A percentile compares a stretch with the other conserved stretches of the same genome.
These are phyloP conservation scores for Dothideomycetes sp. DNA, from an alignment of 2,329 filamentous ascomycete species.

Conservation along the genomic window DNA sequence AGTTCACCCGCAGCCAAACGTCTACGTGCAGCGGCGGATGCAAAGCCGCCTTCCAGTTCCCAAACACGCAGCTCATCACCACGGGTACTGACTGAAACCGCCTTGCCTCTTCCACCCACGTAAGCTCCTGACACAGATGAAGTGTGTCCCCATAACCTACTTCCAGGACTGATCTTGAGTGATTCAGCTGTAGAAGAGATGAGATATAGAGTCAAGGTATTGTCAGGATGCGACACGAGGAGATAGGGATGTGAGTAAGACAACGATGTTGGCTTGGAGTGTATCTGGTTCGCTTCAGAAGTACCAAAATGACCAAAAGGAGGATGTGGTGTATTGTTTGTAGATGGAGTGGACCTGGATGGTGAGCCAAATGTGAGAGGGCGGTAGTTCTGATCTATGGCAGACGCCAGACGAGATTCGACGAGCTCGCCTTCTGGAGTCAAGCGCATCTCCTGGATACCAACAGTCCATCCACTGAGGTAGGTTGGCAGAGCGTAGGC, in stretches of 20 bases:
- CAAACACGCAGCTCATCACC: slow-evolving; percentile 66
- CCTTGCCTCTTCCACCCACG: slow-evolving; percentile 75
- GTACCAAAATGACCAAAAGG: slow-evolving; percentile 11
- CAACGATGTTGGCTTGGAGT: slow-evolving; percentile 38
- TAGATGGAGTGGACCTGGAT: slow-evolving; percentile 17
- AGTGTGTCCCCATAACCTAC: slow-evolving; percentile 82
- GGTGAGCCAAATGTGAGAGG: slow-evolving; percentile 25
- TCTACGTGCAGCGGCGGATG: slow-evolving; percentile 35
- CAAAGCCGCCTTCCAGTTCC: slow-evolving; percentile 70
- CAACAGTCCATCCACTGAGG: slow-evolving; percentile 74
- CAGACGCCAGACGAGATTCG: slow-evolving; percentile 42
- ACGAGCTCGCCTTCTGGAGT: slow-evolving; percentile 38
- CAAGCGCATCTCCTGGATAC: slow-evolving; percentile 84
- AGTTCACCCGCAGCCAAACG: slow-evolving; percentile 36
- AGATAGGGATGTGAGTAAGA: slow-evolving; percentile 71
- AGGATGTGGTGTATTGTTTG: slow-evolving; percentile 15
- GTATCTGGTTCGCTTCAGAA: slow-evolving; percentile 24
- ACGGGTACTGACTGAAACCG: slow-evolving; percentile 76
- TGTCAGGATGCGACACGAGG: slow-evolving; percentile 73
- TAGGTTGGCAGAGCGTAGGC: slow-evolving; percentile 75
- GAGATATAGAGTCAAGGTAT: slow-evolving; percentile 74
- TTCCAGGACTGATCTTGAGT: slow-evolving; percentile 62
- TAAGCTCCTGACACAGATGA: slow-evolving; percentile 80
- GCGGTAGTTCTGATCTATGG: slow-evolving; percentile 40
- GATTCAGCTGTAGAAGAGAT: slow-evolving; percentile 60